These are phyloP conservation scores for Coelastrella sp. DNA, from an alignment of 139 green algal genomes.

Conservation along the genomic window DNA sequence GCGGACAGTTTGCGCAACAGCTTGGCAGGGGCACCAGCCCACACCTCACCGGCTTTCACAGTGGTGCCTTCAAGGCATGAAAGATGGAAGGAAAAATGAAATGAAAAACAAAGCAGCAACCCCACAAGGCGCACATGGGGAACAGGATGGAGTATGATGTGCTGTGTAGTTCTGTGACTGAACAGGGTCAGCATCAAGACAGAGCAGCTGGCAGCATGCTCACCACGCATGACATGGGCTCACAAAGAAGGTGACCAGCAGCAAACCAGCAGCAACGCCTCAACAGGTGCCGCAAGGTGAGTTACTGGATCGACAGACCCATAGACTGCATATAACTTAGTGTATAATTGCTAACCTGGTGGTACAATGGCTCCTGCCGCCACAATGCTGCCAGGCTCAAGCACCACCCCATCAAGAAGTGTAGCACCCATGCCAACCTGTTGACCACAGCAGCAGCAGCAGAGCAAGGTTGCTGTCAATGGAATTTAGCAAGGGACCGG, in stretches of 20 bases:
- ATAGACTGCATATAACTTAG: background rate
- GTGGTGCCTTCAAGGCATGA: conserved; percentile 51
- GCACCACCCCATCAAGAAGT: conserved; percentile 86
- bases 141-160: background rate
- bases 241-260: background rate
- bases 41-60: conserved; percentile 90
- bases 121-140: too few relatives aligned
- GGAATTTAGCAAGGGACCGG: background rate
- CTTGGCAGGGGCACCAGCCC: conserved; percentile 91
- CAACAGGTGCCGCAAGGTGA: too few relatives aligned
- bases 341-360: conserved; percentile 48
- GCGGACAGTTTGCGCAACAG: conserved; percentile 84
- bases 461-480: background rate
- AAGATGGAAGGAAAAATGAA: background rate
- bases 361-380: conserved; percentile 86
- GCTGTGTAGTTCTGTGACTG: background rate
- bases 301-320: too few relatives aligned
- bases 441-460: background rate
- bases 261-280: background rate
- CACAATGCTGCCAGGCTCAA: conserved; percentile 86
- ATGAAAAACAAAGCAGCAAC: background rate
- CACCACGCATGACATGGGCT: background rate
- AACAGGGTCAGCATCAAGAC: background rate
- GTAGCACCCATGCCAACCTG: conserved; percentile 89
- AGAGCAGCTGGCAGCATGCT: background rate